Percentiles rank a stretch among this genome's conserved stretches.
Evolutionary conservation across 1,284 basidiomycete species (phyloP).

Genomic region (Termitomyces sp.): DNA sequence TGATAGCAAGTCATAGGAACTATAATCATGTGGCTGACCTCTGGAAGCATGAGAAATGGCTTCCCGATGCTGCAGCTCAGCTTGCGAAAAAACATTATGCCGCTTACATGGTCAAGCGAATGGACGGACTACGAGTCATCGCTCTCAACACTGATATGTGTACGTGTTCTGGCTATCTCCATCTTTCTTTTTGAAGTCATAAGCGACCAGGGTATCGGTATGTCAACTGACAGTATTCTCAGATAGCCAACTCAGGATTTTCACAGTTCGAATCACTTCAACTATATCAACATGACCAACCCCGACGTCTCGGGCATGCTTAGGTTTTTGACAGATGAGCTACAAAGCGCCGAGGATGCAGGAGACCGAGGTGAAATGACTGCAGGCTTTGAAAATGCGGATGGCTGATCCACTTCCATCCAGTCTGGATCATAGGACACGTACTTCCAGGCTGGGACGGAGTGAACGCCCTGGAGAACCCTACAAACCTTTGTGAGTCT

Average conservation of each 20-base stretch:
- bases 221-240: conserved; percentile 9
- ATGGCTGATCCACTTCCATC: neutral
- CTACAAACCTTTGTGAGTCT: conserved; percentile 63
- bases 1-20: conserved; percentile 41
- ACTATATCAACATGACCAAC: conserved; percentile 70
- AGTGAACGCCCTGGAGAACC: conserved; percentile 51
- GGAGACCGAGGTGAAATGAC: conserved; percentile 52
- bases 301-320: conserved; percentile 74
- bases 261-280: conserved; percentile 62
- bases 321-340: conserved; percentile 74
- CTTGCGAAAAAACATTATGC: conserved; percentile 68
- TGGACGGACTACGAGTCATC: conserved; percentile 67
- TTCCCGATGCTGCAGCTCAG: conserved; percentile 51
- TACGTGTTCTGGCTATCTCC: conserved; percentile 26
- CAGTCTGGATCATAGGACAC: conserved; percentile 79
- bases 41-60: conserved; percentile 71
- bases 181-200: neutral
- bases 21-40: conserved; percentile 68
- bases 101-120: conserved; percentile 66
- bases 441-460: conserved; percentile 78
- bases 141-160: conserved; percentile 78
- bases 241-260: neutral
- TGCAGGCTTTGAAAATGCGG: neutral
- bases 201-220: conserved; percentile 42
- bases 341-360: conserved; percentile 72